phyloP scores from a whole-genome alignment of 2,329 filamentous ascomycete species.

The Pseudogymnoascus sp. region DNA sequence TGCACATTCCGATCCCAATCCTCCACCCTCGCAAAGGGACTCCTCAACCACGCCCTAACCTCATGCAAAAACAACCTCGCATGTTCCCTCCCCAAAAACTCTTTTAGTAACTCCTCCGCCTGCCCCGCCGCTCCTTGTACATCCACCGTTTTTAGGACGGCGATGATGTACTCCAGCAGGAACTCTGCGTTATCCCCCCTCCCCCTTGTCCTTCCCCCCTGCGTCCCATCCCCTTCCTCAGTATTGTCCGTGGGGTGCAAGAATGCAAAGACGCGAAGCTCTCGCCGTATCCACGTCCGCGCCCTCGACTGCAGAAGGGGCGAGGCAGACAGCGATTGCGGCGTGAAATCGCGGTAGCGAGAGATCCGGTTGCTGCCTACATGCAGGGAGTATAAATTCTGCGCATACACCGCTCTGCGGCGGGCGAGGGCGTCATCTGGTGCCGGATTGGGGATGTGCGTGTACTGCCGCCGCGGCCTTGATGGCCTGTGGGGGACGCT shows the following conservation, averaged over 20 bases:
- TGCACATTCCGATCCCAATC: constrained; percentile 59
- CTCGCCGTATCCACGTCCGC: constrained; percentile 71
- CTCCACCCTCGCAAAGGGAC: constrained; percentile 61
- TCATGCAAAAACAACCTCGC: constrained; percentile 77
- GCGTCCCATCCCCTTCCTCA: constrained; percentile 18
- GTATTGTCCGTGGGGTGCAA: constrained; percentile 34
- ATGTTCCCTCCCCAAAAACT: constrained; percentile 68
- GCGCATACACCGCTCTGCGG: constrained; percentile 64
- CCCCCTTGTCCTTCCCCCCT: constrained; percentile 20
- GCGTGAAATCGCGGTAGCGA: constrained; percentile 64
- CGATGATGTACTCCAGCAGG: constrained; percentile 75
- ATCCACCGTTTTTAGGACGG: constrained; percentile 74
- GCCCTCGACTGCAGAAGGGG: constrained; percentile 63
- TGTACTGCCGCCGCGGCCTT: constrained; percentile 13
- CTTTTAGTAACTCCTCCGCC: constrained; percentile 68
- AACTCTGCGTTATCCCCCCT: constrained; percentile 69
- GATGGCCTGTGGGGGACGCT: constrained; percentile 15
- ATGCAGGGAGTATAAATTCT: constrained; percentile 67
- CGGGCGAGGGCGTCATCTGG: constrained; percentile 31
- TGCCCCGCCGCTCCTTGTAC: constrained; percentile 69
- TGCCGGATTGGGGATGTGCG: constrained; percentile 10
- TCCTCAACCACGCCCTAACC: constrained; percentile 70
- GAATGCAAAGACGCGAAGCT: constrained; percentile 75
- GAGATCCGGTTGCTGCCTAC: constrained; percentile 76
- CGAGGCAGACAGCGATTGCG: constrained; percentile 46